Evolutionary conservation across 2,329 filamentous ascomycete genomes (phyloP).

Genomic region (Xylariaceae sp.): DNA sequence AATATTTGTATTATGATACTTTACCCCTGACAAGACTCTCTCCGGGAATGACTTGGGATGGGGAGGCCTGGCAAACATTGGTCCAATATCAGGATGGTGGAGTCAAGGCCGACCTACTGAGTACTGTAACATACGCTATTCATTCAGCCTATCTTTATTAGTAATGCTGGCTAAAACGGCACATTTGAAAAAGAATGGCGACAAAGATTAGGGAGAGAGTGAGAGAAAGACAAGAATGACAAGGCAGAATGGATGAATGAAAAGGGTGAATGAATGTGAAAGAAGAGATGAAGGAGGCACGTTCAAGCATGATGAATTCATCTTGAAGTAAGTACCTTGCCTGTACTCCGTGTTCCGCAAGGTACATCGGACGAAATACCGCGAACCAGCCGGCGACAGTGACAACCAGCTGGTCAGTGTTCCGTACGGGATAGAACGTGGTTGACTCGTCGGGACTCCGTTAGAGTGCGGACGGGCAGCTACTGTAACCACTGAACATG

Average conservation of each 20-base stretch:
- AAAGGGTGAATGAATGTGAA: background rate
- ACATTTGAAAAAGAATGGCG: background rate
- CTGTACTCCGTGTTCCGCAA: too few species aligned
- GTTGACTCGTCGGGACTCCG: background rate
- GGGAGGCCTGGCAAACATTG: background rate
- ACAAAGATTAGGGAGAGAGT: background rate
- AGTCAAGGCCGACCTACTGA: background rate
- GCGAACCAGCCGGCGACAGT: too few species aligned
- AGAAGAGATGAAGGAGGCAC: background rate
- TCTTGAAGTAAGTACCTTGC: too few species aligned
- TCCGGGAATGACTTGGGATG: background rate
- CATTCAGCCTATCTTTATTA: background rate
- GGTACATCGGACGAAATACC: too few species aligned
- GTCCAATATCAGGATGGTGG: slow-evolving; percentile 1
- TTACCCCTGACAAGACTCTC: background rate
- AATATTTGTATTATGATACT: slow-evolving; percentile 15
- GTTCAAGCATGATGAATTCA: background rate
- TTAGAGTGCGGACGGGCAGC: slow-evolving; percentile 7
- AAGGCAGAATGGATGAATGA: background rate
- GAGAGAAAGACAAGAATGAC: background rate
- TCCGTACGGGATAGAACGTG: background rate
- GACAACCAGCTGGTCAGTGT: too few species aligned
- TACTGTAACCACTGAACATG: too few species aligned
- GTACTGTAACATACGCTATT: background rate
- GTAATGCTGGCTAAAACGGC: background rate